A percentile compares a stretch with the other conserved stretches of the same genome.
Conservation (phyloP, 2,329 filamentous ascomycete genomes). For the Colletotrichum chrysophilum region DNA sequence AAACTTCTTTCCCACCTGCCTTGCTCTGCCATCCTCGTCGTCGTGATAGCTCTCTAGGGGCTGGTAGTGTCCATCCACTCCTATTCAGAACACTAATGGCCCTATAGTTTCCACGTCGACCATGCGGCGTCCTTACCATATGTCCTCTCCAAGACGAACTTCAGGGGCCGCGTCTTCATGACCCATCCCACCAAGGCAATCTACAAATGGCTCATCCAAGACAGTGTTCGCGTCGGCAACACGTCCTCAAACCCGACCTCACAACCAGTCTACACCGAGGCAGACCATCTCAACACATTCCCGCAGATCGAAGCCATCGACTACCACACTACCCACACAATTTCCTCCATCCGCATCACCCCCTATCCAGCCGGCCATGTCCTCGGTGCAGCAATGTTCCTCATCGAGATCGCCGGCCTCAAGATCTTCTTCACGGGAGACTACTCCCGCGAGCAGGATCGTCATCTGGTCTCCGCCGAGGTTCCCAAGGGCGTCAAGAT, state of each 20-base stretch:
- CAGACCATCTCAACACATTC: conserved; percentile 93
- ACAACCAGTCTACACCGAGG: conserved; percentile 89
- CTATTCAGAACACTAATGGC: neutral
- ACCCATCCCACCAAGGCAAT: conserved; percentile 99
- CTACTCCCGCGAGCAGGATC: conserved; percentile 94
- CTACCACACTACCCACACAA: conserved; percentile 97
- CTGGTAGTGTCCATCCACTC: neutral
- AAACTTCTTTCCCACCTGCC: conserved; percentile 21
- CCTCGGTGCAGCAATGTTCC: conserved; percentile 97
- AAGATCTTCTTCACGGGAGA: conserved; percentile 98
- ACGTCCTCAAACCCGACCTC: conserved; percentile 67
- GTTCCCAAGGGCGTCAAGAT: conserved; percentile 90
- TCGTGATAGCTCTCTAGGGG: conserved; percentile 12
- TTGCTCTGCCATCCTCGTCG: conserved; percentile 21
- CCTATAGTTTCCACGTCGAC: conserved; percentile 89
- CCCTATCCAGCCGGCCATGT: conserved; percentile 97
- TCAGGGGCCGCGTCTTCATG: conserved; percentile 97
- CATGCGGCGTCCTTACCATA: conserved; percentile 99
- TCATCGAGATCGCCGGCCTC: conserved; percentile 94
- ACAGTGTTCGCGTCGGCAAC: conserved; percentile 89
- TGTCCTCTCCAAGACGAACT: conserved; percentile 97
- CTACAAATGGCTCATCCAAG: conserved; percentile 99
- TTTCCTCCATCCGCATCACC: conserved; percentile 94
- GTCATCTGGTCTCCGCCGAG: conserved; percentile 92
- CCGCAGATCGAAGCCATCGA: conserved; percentile 96